A percentile compares a stretch with the other conserved stretches of the same genome.
Conservation (phyloP, 2,329 filamentous ascomycete genomes). For the Cladosporium sp. region DNA sequence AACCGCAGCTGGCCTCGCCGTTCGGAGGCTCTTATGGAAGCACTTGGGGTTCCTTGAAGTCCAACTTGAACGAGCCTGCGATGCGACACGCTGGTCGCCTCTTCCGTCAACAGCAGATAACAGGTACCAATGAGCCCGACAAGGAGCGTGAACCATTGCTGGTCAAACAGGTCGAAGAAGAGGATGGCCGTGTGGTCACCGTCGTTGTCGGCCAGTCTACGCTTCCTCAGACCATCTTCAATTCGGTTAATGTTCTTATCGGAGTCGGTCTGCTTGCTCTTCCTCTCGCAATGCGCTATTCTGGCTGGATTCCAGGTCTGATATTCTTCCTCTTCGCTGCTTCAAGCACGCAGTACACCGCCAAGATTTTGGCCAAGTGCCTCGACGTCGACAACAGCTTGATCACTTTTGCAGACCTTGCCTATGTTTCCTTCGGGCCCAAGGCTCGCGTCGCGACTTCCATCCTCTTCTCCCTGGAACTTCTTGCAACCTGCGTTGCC, state of each 20-base stretch:
- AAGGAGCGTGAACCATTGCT: conserved; percentile 65
- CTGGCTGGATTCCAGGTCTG: conserved; percentile 83
- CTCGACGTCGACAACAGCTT: conserved; percentile 79
- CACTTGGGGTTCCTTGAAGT: conserved; percentile 57
- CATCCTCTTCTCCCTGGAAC: conserved; percentile 80
- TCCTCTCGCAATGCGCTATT: conserved; percentile 80
- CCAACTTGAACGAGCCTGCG: conserved; percentile 53
- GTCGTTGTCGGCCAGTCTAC: conserved; percentile 92
- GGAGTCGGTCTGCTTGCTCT: conserved; percentile 86
- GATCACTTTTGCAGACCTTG: conserved; percentile 91
- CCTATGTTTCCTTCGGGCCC: conserved; percentile 83
- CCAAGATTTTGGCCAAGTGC: conserved; percentile 78
- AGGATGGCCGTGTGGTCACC: conserved; percentile 76
- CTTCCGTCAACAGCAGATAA: conserved; percentile 45
- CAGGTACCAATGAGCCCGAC: conserved; percentile 38
- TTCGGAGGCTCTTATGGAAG: conserved; percentile 69
- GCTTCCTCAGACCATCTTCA: conserved; percentile 90
- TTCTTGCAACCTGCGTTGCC: conserved; percentile 84
- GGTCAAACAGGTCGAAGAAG: conserved; percentile 83
- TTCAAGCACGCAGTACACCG: conserved; percentile 77
- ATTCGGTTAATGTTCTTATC: conserved; percentile 89
- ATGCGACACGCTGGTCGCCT: conserved; percentile 53
- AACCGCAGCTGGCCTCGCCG: conserved; percentile 58
- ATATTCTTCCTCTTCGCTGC: conserved; percentile 70
- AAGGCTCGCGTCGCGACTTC: conserved; percentile 78